phyloP scores from a whole-genome alignment of 2,329 filamentous ascomycete species.

The Tolypocladium sp. region DNA sequence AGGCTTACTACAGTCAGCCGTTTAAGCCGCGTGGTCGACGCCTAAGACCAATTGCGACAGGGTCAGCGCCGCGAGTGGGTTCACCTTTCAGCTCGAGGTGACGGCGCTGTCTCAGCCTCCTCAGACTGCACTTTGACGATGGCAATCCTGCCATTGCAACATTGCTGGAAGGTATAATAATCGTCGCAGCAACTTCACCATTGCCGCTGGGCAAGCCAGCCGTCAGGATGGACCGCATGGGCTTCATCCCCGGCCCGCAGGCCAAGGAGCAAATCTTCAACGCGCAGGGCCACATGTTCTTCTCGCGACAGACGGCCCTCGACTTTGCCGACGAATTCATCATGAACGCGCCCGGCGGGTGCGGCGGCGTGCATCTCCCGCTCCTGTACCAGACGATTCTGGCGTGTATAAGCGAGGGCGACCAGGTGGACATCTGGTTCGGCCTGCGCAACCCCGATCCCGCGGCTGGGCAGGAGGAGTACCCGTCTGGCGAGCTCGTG shows the following conservation, averaged over 20 bases:
- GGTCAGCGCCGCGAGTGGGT: background rate
- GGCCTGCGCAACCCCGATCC: slow-evolving; percentile 5
- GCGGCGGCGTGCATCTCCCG: background rate
- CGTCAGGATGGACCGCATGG: slow-evolving; percentile 5
- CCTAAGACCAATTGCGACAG: background rate
- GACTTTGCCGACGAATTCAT: slow-evolving; percentile 9
- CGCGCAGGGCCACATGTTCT: slow-evolving; percentile 7
- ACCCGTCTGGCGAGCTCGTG: slow-evolving; percentile 4
- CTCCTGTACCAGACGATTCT: slow-evolving; percentile 5
- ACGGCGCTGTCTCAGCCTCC: background rate
- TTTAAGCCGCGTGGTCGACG: too few species aligned
- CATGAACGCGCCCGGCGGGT: slow-evolving; percentile 1
- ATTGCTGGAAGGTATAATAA: background rate
- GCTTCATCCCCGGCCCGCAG: slow-evolving; percentile 8
- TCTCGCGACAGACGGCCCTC: slow-evolving; percentile 4
- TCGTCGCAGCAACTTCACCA: background rate
- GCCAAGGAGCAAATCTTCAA: slow-evolving; percentile 10
- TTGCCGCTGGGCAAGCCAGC: background rate
- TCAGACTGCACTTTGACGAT: background rate
- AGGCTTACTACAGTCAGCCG: background rate
- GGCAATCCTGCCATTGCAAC: background rate
- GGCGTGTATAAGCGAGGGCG: slow-evolving; percentile 7
- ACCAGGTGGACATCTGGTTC: slow-evolving; percentile 9
- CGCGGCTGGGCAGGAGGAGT: slow-evolving; percentile 1
- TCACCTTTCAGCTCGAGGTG: background rate